Percentiles rank a stretch among this genome's conserved stretches.
Evolutionary conservation across 192 early-diverging fungal species (phyloP).

Genomic region (Jimgerdemannia flammicorona): DNA sequence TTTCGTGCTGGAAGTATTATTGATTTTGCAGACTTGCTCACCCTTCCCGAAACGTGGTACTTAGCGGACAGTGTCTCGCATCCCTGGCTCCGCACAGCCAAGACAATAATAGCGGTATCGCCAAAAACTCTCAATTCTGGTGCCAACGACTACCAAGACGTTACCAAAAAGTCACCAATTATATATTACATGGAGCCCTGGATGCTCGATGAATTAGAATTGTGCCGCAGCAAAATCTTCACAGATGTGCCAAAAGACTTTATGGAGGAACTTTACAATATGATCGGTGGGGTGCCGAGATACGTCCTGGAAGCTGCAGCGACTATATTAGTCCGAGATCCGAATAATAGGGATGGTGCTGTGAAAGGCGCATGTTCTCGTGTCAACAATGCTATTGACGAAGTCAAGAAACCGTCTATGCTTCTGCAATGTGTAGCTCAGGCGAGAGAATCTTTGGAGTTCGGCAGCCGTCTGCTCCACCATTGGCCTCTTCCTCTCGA

Average conservation of each 20-base stretch:
- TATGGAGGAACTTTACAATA: background rate
- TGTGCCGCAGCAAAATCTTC: background rate
- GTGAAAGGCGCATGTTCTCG: background rate
- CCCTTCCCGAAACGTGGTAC: background rate
- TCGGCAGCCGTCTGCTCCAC: background rate
- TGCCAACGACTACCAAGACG: background rate
- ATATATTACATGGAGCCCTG: conserved; percentile 4
- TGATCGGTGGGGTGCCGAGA: background rate
- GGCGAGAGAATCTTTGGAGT: background rate
- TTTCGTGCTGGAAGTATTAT: background rate
- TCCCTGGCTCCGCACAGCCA: background rate
- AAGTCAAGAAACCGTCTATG: background rate
- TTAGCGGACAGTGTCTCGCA: background rate
- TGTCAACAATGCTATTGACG: background rate
- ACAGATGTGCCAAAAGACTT: background rate
- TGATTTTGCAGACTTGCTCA: background rate
- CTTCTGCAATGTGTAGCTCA: background rate
- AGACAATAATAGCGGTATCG: background rate
- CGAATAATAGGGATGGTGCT: background rate
- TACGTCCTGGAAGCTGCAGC: background rate
- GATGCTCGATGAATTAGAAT: background rate
- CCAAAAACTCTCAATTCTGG: background rate
- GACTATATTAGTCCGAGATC: background rate
- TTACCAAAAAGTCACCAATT: background rate
- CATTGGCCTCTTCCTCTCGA: too few species aligned